These are phyloP conservation scores for Geotrichum klebahnii DNA, from an alignment of 1,139 yeast genomes.

Conservation along the genomic window DNA sequence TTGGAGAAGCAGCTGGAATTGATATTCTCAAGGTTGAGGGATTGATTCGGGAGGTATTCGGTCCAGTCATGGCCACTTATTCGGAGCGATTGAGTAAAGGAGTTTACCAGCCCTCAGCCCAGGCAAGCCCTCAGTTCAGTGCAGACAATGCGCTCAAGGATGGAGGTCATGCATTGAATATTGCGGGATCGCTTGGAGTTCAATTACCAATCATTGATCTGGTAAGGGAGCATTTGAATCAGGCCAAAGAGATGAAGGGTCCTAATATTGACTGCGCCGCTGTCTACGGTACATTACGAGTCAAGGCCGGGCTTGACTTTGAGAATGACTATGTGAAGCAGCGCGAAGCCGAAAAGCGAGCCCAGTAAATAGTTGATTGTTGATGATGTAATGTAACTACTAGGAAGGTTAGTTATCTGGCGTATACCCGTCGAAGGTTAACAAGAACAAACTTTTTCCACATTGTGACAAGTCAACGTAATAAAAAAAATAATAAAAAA, in stretches of 20 bases:
- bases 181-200: conserved; percentile 28
- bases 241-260: conserved; percentile 27
- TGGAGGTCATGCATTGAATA: conserved; percentile 27
- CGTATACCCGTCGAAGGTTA: too few species aligned
- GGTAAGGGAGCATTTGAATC: conserved; percentile 25
- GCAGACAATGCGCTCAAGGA: conserved; percentile 34
- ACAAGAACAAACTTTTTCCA: too few species aligned
- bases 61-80: conserved; percentile 25
- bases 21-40: conserved; percentile 26
- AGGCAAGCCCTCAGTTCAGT: conserved; percentile 30
- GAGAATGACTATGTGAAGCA: conserved; percentile 30
- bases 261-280: conserved; percentile 32
- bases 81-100: conserved; percentile 20
- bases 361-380: too few species aligned
- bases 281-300: conserved; percentile 34
- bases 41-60: conserved; percentile 27
- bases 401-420: too few species aligned
- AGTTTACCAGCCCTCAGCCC: conserved; percentile 26
- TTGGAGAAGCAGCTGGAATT: conserved; percentile 34
- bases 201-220: conserved; percentile 29
- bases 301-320: conserved; percentile 33
- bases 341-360: conserved; percentile 20
- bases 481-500: too few species aligned
- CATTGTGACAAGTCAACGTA: too few species aligned
- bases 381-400: too few species aligned